Base-by-base conservation (phyloP, 495 filamentous ascomycete genomes). In the Coniosporium apollinis region DNA sequence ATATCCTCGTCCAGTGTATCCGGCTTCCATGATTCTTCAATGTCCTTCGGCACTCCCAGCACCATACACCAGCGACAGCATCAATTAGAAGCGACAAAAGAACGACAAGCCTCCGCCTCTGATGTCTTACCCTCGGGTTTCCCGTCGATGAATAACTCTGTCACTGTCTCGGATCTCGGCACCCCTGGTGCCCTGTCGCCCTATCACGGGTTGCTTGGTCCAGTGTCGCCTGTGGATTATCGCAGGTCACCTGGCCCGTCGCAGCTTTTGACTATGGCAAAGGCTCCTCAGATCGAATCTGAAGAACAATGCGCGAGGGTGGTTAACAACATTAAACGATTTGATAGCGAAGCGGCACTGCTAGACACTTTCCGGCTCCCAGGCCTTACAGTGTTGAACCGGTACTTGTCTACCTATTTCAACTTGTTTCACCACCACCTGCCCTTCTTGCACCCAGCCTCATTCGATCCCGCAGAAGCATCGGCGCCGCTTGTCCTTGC, bases 401-500 rank as follows among this genome's bases (percentile, higher is more conserved):
- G 81, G 45, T 94, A 87, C 51, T 65, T 96, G 24, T 75, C 85
- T 14, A 93, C 86, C 2, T 97, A 97, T 67, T 97, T 94, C 59
- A 84, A 81, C 47, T 64, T 94, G 49, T 96, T 96, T 58, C 89
- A 97, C 52, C 91, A 89, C 43, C 89, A 97, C 52, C 63, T 97
- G 42, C 89, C 89, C 1, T 96, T 97, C 69, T 61, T 97, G 49
- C 89, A 96, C 54, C 84, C 85, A 34, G 77, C 82, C 33, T 89
- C 89, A 0, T 96, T 97, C 62, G 68, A 74, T 39, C 82, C 83
- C 7, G 74, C 78, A 4, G 61, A 74, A 34, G 69, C 76, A 9
- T 77, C 84, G 20, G 72, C 91, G 1, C 74, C 89, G 10, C 62
- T 97, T 10, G 62, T 97, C 20, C 72, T 96, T 19, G 83, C 87